These are phyloP conservation scores for Mytilinidion resinicola DNA, from an alignment of 495 filamentous ascomycete genomes.

Conservation along the genomic window DNA sequence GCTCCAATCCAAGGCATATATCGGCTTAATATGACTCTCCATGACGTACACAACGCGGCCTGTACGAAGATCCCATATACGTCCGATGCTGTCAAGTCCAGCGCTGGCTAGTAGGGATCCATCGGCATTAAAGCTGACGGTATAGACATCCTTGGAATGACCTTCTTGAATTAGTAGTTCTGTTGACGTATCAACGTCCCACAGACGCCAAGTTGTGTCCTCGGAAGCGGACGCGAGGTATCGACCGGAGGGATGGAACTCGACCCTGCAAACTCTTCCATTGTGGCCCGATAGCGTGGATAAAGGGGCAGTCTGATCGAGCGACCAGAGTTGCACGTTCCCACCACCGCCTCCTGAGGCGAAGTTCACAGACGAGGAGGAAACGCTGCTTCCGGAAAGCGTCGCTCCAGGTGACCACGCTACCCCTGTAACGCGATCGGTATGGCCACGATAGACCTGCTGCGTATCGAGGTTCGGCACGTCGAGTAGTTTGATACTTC, in stretches of 20 bases:
- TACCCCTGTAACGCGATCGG: conserved; percentile 79
- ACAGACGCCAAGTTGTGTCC: conserved; percentile 94
- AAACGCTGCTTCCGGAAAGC: conserved; percentile 58
- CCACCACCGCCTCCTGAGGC: conserved; percentile 90
- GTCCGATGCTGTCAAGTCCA: conserved; percentile 86
- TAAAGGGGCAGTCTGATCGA: conserved; percentile 74
- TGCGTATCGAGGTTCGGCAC: conserved; percentile 77
- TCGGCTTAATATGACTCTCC: conserved; percentile 87
- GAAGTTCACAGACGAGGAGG: conserved; percentile 69
- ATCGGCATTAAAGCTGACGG: conserved; percentile 81
- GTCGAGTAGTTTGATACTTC: conserved; percentile 75
- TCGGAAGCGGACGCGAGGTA: conserved; percentile 91
- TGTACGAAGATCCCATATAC: conserved; percentile 94
- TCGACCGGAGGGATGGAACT: conserved; percentile 87
- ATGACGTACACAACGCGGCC: conserved; percentile 94
- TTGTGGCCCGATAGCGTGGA: conserved; percentile 79
- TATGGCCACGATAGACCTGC: conserved; percentile 62
- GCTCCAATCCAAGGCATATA: conserved; percentile 88
- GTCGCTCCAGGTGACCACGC: conserved; percentile 87
- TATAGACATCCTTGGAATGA: conserved; percentile 85
- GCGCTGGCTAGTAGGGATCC: conserved; percentile 85
- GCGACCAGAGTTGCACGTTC: conserved; percentile 82
- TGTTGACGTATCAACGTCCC: conserved; percentile 80
- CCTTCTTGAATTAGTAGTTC: conserved; percentile 91
- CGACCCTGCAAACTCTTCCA: conserved; percentile 80